Evolutionary conservation across 352 stramenopile genomes (phyloP).

Genomic region (Phytophthora parvispora): DNA sequence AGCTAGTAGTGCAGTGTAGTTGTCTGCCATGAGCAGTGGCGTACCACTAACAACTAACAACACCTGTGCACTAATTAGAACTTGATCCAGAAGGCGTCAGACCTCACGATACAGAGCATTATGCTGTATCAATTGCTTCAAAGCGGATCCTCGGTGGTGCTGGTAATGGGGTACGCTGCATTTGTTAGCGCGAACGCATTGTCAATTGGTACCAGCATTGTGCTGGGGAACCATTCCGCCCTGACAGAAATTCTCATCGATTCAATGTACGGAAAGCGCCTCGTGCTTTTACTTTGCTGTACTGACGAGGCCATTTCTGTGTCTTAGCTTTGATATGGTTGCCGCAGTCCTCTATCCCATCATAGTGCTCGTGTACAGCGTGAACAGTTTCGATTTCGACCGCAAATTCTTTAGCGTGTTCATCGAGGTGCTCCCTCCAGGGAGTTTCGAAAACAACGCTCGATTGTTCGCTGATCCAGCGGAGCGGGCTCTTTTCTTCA

Average conservation of each 20-base stretch:
- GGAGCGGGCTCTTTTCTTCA: slow-evolving; percentile 26
- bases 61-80: slow-evolving; percentile 21
- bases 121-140: slow-evolving; percentile 21
- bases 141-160: slow-evolving; percentile 8
- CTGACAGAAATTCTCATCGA: slow-evolving; percentile 36
- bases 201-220: slow-evolving; percentile 13
- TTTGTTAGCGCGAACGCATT: slow-evolving; percentile 27
- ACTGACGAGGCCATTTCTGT: not conserved
- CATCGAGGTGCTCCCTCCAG: slow-evolving; percentile 6
- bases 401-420: slow-evolving; percentile 27
- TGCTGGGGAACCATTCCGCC: slow-evolving; percentile 16
- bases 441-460: slow-evolving; percentile 27
- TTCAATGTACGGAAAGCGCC: slow-evolving; percentile 23
- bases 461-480: slow-evolving; percentile 27
- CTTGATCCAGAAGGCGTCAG: slow-evolving; percentile 31
- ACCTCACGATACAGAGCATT: slow-evolving; percentile 33
- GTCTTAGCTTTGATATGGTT: slow-evolving; percentile 35
- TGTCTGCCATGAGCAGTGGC: slow-evolving; percentile 9
- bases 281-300: not conserved
- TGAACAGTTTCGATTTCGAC: slow-evolving; percentile 33
- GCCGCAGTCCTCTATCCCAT: slow-evolving; percentile 37
- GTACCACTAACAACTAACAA: not conserved
- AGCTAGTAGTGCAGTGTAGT: not conserved
- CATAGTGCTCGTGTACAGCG: slow-evolving; percentile 24
- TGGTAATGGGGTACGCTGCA: slow-evolving; percentile 28